These are phyloP conservation scores for Pseudotulostoma volvatum DNA, from an alignment of 495 filamentous ascomycete species.

Conservation along the genomic window DNA sequence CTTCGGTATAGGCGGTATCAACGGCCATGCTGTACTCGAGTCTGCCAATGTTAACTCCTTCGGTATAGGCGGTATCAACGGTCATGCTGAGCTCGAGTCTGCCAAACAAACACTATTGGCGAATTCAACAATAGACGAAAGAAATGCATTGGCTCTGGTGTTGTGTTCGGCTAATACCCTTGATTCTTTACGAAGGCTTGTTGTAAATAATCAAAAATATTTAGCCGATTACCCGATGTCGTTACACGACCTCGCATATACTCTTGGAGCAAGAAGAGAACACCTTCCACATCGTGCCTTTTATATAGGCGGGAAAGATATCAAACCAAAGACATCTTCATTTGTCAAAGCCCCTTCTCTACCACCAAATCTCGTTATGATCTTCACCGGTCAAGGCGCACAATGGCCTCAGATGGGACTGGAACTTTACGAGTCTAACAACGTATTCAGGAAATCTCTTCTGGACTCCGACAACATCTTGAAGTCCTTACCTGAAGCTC, in stretches of 20 bases:
- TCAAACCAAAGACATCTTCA: too few relatives aligned
- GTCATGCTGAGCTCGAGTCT: too few relatives aligned
- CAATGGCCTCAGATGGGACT: constrained; percentile 25
- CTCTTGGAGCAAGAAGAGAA: constrained; percentile 10
- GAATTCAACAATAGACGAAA: too few relatives aligned
- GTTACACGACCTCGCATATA: constrained; percentile 1
- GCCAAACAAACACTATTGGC: too few relatives aligned
- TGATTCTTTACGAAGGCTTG: background rate
- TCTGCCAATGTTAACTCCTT: constrained; percentile 1
- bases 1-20: constrained; percentile 20
- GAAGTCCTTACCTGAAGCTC: constrained; percentile 2
- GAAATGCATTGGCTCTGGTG: background rate
- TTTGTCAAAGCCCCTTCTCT: background rate
- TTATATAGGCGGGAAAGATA: constrained; percentile 2
- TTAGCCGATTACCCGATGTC: background rate
- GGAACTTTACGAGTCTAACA: constrained; percentile 12
- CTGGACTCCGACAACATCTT: constrained; percentile 7
- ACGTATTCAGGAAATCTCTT: constrained; percentile 9
- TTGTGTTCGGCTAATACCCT: constrained; percentile 4
- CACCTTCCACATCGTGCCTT: constrained; percentile 11
- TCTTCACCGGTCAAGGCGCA: constrained; percentile 23
- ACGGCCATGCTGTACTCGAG: constrained; percentile 16
- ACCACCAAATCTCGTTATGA: constrained; percentile 4
- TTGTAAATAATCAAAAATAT: background rate
- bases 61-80: background rate